phyloP scores from a whole-genome alignment of 202 grass and related monocot genomes.

The Sporobolus alterniflorus region DNA sequence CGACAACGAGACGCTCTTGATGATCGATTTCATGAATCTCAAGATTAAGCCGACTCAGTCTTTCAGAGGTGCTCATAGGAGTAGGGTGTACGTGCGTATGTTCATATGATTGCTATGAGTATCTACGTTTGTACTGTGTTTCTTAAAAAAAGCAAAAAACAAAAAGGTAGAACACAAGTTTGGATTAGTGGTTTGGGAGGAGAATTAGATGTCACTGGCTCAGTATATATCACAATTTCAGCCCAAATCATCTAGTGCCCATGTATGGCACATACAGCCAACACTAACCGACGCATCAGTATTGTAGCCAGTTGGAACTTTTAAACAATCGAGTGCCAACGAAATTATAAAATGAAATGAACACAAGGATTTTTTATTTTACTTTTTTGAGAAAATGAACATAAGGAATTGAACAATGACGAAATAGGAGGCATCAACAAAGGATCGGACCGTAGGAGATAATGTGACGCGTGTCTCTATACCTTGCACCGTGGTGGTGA shows the following conservation, averaged over 20 bases:
- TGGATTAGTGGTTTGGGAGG: background rate
- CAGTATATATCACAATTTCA: background rate
- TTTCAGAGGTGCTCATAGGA: no score
- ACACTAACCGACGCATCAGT: background rate
- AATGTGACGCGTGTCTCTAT: background rate
- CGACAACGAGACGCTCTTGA: no score
- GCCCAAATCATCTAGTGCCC: background rate
- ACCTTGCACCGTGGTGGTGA: slow-evolving; percentile 42
- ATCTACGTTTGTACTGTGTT: no score
- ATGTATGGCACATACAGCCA: background rate
- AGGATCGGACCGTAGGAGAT: no score
- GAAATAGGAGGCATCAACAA: background rate
- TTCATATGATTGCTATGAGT: no score
- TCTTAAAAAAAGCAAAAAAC: no score
- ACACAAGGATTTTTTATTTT: no score
- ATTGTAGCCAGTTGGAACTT: background rate
- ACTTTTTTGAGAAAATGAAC: no score
- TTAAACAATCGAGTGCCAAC: background rate
- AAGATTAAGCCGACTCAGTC: no score
- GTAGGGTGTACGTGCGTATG: no score
- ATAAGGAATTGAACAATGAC: background rate
- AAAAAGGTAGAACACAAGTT: background rate
- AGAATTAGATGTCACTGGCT: background rate
- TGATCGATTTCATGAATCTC: no score
- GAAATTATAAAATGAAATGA: background rate